These are phyloP conservation scores for Fraxinus pennsylvanica DNA, from an alignment of 257 asterid genomes.

Conservation along the genomic window DNA sequence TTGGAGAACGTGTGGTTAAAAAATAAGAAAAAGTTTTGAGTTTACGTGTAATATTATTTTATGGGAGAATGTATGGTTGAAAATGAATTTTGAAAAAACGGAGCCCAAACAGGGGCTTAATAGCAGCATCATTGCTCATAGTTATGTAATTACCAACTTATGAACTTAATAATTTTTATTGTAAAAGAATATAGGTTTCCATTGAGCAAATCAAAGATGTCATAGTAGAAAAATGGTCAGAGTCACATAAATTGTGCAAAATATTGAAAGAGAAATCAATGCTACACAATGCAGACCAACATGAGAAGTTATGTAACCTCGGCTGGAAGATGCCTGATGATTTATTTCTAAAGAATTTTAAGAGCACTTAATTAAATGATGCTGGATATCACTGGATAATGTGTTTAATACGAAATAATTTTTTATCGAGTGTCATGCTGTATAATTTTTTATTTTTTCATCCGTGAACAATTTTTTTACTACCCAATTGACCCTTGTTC, in stretches of 20 bases:
- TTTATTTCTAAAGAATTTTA: background rate
- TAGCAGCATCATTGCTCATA: background rate
- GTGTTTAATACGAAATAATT: background rate
- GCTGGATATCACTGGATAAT: background rate
- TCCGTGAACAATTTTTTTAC: background rate
- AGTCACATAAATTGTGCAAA: background rate
- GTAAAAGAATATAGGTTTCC: background rate
- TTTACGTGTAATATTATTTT: too few species aligned
- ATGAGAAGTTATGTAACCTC: background rate
- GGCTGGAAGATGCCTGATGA: background rate
- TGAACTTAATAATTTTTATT: background rate
- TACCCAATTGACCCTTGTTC: slow-evolving; percentile 6
- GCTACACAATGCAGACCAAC: background rate
- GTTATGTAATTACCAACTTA: background rate
- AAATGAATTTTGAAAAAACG: too few species aligned
- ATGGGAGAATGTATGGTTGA: too few species aligned
- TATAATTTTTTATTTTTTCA: background rate
- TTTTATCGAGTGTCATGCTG: background rate
- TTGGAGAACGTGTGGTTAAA: too few species aligned
- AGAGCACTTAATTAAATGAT: background rate
- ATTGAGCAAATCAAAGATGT: background rate
- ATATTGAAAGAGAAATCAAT: background rate
- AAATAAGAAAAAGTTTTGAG: too few species aligned
- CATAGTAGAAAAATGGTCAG: background rate
- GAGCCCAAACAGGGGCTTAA: background rate